A percentile compares a stretch with the other conserved stretches of the same genome.
Conservation (phyloP, 2,329 filamentous ascomycete species). For the Nigrospora oryzae region DNA sequence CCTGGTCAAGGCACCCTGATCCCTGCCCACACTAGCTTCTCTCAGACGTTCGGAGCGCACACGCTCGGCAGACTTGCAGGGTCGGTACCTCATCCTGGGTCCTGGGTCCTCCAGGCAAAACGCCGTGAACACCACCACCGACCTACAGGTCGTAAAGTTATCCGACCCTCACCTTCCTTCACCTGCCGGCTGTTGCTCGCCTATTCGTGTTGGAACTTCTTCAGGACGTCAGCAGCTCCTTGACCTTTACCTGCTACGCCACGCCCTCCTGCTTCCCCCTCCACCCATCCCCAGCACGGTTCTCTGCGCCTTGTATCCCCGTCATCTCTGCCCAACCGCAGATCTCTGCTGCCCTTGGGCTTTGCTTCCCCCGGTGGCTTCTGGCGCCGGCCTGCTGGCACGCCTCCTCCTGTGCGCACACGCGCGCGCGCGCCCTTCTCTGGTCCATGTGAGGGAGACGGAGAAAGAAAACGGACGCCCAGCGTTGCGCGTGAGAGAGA, state of each 20-base stretch:
- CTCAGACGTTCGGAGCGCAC: background rate
- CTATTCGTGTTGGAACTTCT: conserved; percentile 11
- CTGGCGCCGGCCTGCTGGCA: conserved; percentile 17
- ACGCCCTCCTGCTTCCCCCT: conserved; percentile 19
- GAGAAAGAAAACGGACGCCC: too few relatives aligned
- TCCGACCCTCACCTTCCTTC: conserved; percentile 14
- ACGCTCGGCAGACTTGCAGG: conserved; percentile 3
- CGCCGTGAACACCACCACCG: conserved; percentile 7
- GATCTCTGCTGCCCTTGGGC: conserved; percentile 19
- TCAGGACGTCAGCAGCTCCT: conserved; percentile 12
- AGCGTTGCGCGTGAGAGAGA: too few relatives aligned
- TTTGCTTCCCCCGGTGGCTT: conserved; percentile 7
- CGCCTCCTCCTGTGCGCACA: conserved; percentile 8
- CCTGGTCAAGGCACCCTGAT: too few relatives aligned
- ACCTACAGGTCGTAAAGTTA: conserved; percentile 7
- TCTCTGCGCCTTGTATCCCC: conserved; percentile 10
- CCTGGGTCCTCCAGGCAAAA: conserved; percentile 1
- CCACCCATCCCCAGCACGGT: conserved; percentile 22
- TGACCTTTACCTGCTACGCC: conserved; percentile 13
- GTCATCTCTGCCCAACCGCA: conserved; percentile 27
- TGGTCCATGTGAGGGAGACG: too few relatives aligned
- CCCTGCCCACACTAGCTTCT: too few relatives aligned
- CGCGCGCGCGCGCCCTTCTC: too few relatives aligned
- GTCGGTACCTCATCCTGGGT: conserved; percentile 1
- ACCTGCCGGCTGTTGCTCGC: conserved; percentile 11